Evolutionary conservation across 495 filamentous ascomycete genomes (phyloP), one percentile per base, ranked within the genome.

Genomic region (Xylaria palmicola): DNA sequence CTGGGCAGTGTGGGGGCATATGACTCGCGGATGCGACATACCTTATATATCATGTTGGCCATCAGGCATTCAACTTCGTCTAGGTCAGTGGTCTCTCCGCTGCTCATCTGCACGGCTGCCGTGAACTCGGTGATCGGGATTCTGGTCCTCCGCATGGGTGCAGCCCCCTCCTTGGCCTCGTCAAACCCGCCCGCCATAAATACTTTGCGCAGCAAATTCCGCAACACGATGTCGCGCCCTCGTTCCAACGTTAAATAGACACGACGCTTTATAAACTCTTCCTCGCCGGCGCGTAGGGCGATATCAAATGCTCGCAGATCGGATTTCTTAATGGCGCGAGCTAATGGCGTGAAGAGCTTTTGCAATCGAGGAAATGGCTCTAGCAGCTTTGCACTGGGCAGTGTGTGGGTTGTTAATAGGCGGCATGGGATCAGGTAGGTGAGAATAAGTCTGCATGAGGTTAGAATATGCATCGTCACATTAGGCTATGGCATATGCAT

Each of bases 11-110:
- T n/a, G n/a, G n/a, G n/a, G n/a, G n/a, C n/a, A n/a, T n/a, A 19
- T 58, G 32, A 63, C 24, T 17, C 4, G 24, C 22, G 24, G 32
- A 22, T 5, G n/a, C 17, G 62, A 72, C 86, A 66, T 71, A 94
- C 92, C 84, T 96, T 98, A 77, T 98, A 98, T 37, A 98, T 96
- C 79, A 95, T 86, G 67, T 96, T 97, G 6, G 95, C 90, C 64
- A 98, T 65, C 61, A 97, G 70, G 74, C 95, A 98, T 76, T 98
- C 94, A 20, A 98, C 93, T 75, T 98, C 94, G 72, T 98, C 94
- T 20, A 80, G 82, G 63, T 97, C 93, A 37, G 94, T 78, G 10
- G 80, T 81, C 65, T 87, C 83, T 50, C 84, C 80, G 39, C 80
- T 78, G 54, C 81, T 83, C 27, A 85, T 72, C 53, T 81, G 81